Evolutionary conservation across 257 asterid genomes (phyloP), one percentile per base, ranked within the genome.

Genomic region (Penstemon newberryi): DNA sequence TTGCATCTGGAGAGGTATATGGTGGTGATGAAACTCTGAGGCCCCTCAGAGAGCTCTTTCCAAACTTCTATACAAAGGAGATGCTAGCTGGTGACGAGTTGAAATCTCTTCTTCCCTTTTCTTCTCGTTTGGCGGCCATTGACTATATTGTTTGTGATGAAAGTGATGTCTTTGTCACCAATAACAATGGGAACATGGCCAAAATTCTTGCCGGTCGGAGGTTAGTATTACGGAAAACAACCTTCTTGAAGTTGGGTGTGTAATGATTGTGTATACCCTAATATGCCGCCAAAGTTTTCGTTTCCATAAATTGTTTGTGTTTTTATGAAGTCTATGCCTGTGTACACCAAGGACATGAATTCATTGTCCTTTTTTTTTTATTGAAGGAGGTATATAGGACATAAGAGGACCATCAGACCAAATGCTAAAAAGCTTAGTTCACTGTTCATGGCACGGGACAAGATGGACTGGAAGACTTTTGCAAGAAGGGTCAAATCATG

Each of bases 131-230:
- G 83, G 99, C 99, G 68, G 97, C 99, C 51, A 71, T 89, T 39
- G 98, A 94, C 78, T 91, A 91, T 85, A 83, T 86, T 56, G 99
- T 91, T 43, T 89, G 95, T 59, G 97, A 94, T 65, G 97, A 91
- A 80, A 91, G 99, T 76, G 97, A 94, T 77, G 99, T 94, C 69
- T 94, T 94, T 72, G 90, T 87, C 75, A 89, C 99, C 47, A 94
- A 94, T 82, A 94, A 94, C 80, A 94, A 94, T 0, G 99, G 99
- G 67, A 94, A 94, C 80, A 94, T 94, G 99, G 99, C 97, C 72
- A 94, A 94, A 83, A 87, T 94, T 85, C 89, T 94, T 61, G 96
- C 99, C 69, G 98, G 99, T 70, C 85, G 96, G 67, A 89, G 99
- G 99, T 94, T 72, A 60, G 68, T 44, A 70, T 45, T 15, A 42